Evolutionary conservation across 2,329 filamentous ascomycete species (phyloP).

Genomic region (Zarea fungicola): DNA sequence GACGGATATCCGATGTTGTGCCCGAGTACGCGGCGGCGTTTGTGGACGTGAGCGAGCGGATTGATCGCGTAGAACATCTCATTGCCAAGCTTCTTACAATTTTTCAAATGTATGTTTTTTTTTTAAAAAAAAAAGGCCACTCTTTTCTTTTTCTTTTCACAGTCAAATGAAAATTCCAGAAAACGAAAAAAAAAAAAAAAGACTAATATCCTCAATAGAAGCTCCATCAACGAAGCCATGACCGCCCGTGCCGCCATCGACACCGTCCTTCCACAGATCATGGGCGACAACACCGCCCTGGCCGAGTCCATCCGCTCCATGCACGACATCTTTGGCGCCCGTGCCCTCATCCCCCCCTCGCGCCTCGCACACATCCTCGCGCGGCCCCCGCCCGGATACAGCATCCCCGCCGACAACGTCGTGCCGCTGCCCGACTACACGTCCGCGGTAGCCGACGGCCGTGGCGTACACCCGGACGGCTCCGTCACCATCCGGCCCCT

Average conservation of each 20-base stretch:
- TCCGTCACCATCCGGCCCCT: constrained; percentile 15
- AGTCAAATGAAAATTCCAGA: too few species aligned
- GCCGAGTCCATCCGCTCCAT: constrained; percentile 13
- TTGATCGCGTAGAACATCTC: constrained; percentile 14
- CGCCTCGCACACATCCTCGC: constrained; percentile 11
- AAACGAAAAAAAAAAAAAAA: too few species aligned
- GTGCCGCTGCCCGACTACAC: constrained; percentile 15
- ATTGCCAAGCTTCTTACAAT: constrained; percentile 16
- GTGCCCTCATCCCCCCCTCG: constrained; percentile 5
- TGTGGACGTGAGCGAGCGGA: constrained; percentile 13
- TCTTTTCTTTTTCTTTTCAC: background rate
- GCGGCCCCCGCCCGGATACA: constrained; percentile 14
- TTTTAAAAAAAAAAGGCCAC: background rate
- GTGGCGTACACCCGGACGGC: constrained; percentile 25
- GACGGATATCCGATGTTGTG: background rate
- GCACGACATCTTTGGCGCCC: constrained; percentile 13
- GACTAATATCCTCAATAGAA: constrained; percentile 11
- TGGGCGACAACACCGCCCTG: constrained; percentile 14
- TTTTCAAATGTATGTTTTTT: constrained; percentile 15
- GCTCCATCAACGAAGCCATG: constrained; percentile 12
- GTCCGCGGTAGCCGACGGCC: constrained; percentile 21
- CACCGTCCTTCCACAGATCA: constrained; percentile 12
- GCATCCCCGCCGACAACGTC: constrained; percentile 6
- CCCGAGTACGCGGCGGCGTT: constrained; percentile 4
- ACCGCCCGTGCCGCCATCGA: constrained; percentile 12